These are phyloP conservation scores for Metrosideros polymorpha DNA, from an alignment of 441 rosid genomes.

Conservation along the genomic window DNA sequence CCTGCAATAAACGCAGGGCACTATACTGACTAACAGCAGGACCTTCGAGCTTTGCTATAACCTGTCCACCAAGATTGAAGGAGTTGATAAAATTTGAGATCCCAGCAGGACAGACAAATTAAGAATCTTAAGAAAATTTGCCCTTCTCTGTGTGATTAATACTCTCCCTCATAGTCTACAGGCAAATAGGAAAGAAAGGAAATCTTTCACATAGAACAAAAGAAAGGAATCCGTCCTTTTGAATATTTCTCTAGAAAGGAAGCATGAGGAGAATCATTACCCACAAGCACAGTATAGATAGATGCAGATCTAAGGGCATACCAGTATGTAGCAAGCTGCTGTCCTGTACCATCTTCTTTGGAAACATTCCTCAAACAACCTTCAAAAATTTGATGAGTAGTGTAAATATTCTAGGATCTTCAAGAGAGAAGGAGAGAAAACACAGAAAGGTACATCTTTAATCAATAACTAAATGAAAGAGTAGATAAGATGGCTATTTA, in stretches of 20 bases:
- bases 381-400: constrained; percentile 9
- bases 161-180: background rate
- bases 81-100: background rate
- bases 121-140: background rate
- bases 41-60: constrained; percentile 97
- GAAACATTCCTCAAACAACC: constrained; percentile 98
- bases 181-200: background rate
- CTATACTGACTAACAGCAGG: constrained; percentile 97
- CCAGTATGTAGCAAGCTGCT: constrained; percentile 98
- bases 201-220: background rate
- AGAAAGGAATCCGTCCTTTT: background rate
- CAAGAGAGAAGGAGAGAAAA: background rate
- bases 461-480: background rate
- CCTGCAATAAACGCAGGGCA: constrained; percentile 94
- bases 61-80: constrained; percentile 27
- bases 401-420: background rate
- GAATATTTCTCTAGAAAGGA: background rate
- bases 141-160: background rate
- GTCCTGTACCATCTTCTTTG: constrained; percentile 98
- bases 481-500: background rate
- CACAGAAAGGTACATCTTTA: background rate
- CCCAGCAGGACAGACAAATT: background rate
- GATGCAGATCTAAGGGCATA: constrained; percentile 32
- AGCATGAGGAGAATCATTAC: background rate
- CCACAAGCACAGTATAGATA: background rate